phyloP scores from a whole-genome alignment of 148 eudicot species.

The Drosera capensis region DNA sequence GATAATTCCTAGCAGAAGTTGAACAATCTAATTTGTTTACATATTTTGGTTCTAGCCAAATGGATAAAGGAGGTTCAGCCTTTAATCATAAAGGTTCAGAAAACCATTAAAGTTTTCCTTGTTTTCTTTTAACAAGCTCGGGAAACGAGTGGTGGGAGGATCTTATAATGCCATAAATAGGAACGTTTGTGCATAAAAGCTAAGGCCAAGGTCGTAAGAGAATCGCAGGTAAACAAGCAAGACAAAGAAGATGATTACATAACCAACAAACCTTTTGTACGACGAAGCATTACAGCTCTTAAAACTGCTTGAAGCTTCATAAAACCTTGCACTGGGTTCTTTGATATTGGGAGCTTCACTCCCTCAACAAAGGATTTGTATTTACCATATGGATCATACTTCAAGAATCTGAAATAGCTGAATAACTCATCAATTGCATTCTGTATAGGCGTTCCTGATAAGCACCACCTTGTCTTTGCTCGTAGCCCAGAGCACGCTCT shows the following conservation, averaged over 20 bases:
- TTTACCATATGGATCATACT: conserved; percentile 61
- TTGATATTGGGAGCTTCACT: conserved; percentile 62
- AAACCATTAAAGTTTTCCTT: too few species aligned
- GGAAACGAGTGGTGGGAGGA: too few species aligned
- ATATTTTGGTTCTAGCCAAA: too few species aligned
- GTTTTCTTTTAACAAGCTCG: too few species aligned
- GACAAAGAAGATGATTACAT: neutral
- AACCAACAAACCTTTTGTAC: conserved; percentile 72
- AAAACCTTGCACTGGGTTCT: conserved; percentile 68
- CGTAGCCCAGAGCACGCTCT: conserved; percentile 94
- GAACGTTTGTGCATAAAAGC: neutral
- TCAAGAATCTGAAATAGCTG: conserved; percentile 89
- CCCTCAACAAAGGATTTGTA: conserved; percentile 46
- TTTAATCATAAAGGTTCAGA: too few species aligned
- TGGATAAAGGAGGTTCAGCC: too few species aligned
- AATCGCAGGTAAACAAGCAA: neutral
- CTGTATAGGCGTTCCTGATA: conserved; percentile 98
- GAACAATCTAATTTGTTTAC: too few species aligned
- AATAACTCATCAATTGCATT: conserved; percentile 85
- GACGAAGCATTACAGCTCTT: conserved; percentile 77
- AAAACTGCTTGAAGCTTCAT: conserved; percentile 87
- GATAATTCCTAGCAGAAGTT: too few species aligned
- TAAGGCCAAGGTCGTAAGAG: neutral
- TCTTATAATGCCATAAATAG: too few species aligned
- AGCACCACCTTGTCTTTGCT: conserved; percentile 94